Base-by-base conservation (phyloP, 1,139 yeast species). In the Yamadazyma songkhlaensis region DNA sequence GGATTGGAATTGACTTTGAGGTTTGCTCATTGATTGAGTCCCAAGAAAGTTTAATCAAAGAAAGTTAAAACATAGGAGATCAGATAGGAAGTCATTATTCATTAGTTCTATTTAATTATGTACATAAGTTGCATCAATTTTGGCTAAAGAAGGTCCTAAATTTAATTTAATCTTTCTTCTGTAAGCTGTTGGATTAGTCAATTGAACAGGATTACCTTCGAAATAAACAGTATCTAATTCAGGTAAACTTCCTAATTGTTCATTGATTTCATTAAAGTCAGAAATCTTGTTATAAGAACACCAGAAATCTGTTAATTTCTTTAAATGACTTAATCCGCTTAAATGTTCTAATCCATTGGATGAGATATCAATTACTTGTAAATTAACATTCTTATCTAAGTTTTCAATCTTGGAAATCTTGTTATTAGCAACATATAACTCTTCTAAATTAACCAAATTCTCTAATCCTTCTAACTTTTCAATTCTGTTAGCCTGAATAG, bases 131-230 rank as follows among this genome's bases (percentile, higher is more conserved):
- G 98, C 97, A 64, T 92, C 97, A 40, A 94, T 88, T 62, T 94
- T 95, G 34, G 77, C 67, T 40, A 94, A 65, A n/a, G 83, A 74
- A 1, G 84, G 81, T 1, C 87, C 87, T 45, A 92, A 67, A 39
- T 84, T 74, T 52, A 92, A 67, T 48, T 77, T 77, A 34, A 94
- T 59, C 57, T 92, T 92, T 54, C 95, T 79, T 53, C 97, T 74
- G 57, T 94, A 94, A 32, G 92, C 82, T 3, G 95, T 81, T 15
- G 81, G 80, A 48, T 84, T 84, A 21, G 76, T 62, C 23, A 67
- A 53, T 54, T 92, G 97, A 11, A 94, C 59, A 1, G 97, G 97
- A 51, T 90, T 92, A n/a, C 94, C 92, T 62, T 94, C 98, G 48
- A 94, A 79, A 55, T 94, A 94, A 6, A 94, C 96, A 0, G 96